These are phyloP conservation scores for Murraya koenigii DNA, from an alignment of 345 rosid genomes.

Conservation along the genomic window DNA sequence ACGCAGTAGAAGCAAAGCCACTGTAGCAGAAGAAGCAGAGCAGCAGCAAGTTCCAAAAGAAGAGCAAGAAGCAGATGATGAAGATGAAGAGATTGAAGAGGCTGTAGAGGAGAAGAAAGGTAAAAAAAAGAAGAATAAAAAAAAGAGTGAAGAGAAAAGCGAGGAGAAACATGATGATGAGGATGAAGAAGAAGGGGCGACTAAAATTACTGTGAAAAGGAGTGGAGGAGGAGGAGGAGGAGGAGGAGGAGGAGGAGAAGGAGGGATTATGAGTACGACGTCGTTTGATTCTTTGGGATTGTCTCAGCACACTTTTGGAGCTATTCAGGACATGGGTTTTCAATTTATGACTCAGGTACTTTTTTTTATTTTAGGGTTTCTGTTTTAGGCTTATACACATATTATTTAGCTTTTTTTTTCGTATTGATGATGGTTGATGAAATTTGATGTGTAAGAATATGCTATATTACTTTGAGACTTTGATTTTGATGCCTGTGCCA, in stretches of 20 bases:
- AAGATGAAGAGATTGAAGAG: neutral
- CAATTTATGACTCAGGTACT: conserved; percentile 79
- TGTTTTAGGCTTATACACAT: neutral
- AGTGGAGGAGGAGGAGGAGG: conserved; percentile 21
- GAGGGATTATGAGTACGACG: conserved; percentile 80
- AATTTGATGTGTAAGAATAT: neutral
- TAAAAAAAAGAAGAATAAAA: neutral
- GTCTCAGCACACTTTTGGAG: conserved; percentile 61
- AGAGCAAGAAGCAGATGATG: neutral
- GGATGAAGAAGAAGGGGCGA: conserved; percentile 23
- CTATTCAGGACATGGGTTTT: conserved; percentile 80
- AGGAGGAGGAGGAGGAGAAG: conserved; percentile 10
- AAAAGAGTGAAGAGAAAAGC: conserved; percentile 14
- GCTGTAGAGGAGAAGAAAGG: neutral
- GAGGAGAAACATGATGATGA: conserved; percentile 19
- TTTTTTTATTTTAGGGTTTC: neutral
- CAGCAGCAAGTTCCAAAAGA: conserved; percentile 4
- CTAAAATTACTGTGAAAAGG: conserved; percentile 21
- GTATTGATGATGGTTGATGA: neutral
- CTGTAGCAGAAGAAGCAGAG: conserved; percentile 9
- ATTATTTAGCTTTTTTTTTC: neutral
- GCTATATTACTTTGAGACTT: neutral
- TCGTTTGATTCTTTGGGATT: conserved; percentile 69
- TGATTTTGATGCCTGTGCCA: neutral
- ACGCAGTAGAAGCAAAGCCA: conserved; percentile 37